Evolutionary conservation across 2,329 filamentous ascomycete species (phyloP).

Genomic region (Dactylellina cionopaga): DNA sequence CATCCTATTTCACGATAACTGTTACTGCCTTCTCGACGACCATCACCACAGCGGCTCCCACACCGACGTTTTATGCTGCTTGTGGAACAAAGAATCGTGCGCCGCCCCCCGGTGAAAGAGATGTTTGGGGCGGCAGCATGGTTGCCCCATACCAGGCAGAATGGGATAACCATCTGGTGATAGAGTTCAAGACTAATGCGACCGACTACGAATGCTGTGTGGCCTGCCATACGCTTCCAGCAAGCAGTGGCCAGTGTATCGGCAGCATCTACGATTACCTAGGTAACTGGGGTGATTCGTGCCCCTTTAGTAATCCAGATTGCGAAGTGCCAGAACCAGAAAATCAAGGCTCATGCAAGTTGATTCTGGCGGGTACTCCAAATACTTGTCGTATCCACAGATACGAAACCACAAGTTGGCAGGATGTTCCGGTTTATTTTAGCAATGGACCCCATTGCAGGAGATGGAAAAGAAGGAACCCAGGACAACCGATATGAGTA

Average conservation of each 20-base stretch:
- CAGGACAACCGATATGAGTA: not conserved
- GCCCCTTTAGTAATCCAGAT: not conserved
- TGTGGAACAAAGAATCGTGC: not conserved
- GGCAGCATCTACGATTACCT: slow-evolving; percentile 7
- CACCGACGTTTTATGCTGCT: slow-evolving; percentile 4
- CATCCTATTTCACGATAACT: not conserved
- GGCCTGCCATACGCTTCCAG: slow-evolving; percentile 8
- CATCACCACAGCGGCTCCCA: not conserved
- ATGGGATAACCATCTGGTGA: not conserved
- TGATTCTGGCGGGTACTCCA: slow-evolving; percentile 3
- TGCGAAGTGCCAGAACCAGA: not conserved
- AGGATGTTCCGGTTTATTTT: not conserved
- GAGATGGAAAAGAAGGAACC: slow-evolving; percentile 1
- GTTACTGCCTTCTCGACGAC: not conserved
- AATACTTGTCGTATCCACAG: not conserved
- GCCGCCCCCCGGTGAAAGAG: not conserved
- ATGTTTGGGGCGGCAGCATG: no score
- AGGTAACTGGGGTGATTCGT: not conserved
- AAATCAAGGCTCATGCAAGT: not conserved
- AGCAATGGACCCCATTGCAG: slow-evolving; percentile 12
- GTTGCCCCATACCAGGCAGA: no score
- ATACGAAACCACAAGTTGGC: not conserved
- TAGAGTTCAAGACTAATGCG: not conserved
- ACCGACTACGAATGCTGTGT: slow-evolving; percentile 20
- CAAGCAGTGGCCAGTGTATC: slow-evolving; percentile 5